Base-by-base conservation (phyloP, 768 basidiomycete species). In the Fomitopsis serialis region DNA sequence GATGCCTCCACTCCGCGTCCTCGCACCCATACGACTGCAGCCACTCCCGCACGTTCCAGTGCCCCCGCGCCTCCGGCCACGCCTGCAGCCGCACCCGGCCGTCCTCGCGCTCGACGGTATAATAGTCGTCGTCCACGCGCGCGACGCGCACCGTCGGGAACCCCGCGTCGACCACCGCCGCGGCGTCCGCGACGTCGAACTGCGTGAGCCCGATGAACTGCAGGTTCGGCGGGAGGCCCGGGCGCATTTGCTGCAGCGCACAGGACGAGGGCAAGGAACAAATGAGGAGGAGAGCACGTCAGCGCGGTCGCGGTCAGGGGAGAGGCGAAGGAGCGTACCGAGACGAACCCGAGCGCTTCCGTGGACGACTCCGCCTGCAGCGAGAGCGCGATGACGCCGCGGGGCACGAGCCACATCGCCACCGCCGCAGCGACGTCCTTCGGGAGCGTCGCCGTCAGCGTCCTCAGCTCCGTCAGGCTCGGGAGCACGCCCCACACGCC, bases 401-500 rank as follows among this genome's bases (percentile, higher is more conserved):
- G 59, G 59, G 86, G 86, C 32, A 89, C 76, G 25, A 89, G 69
- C 84, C 85, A 87, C 44, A 80, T 75, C 8, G 85, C 84, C 19
- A 88, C 68, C 2, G 81, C 78, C 0, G 84, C 75, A 1, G 82
- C 75, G 36, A 88, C 66, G 63, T 87, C 85, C 55, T 72, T 69
- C 1, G 87, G 86, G 60, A 87, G 79, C 4, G 79, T 80, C 50
- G 87, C 84, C 48, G 72, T 75, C 52, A 89, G 63, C 36, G 73
- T 75, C n/a, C 68, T 74, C 48, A 89, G 64, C 12, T 72, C 72
- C 17, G 69, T 66, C 23, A 89, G 66, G 5, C 76, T 76, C 0
- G 85, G 85, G 10, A 89, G 70, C 8, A 87, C 80, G 10, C 86
- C 85, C 86, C 85, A 88, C 7, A 81, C 73, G 1, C 81, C 78